These are phyloP conservation scores for Tremella fuciformis DNA, from an alignment of 768 basidiomycete species.

Conservation along the genomic window DNA sequence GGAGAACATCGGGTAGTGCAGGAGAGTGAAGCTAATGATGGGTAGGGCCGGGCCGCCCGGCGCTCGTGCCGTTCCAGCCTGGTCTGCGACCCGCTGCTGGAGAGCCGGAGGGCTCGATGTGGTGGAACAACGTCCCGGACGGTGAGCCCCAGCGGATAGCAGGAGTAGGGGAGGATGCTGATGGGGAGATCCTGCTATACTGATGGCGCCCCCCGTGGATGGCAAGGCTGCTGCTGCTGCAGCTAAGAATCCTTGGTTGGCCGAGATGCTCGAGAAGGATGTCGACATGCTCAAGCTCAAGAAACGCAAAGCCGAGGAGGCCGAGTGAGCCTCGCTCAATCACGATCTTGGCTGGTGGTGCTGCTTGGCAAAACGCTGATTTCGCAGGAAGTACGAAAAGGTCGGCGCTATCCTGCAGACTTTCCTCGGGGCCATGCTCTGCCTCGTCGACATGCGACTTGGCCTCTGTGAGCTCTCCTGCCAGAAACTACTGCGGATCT, in stretches of 20 bases:
- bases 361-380: slow-evolving; percentile 4
- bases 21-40: neutral
- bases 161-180: neutral
- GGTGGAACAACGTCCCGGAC: slow-evolving; percentile 52
- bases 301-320: slow-evolving; percentile 36
- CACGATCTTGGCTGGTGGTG: too few relatives aligned
- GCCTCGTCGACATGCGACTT: slow-evolving; percentile 44
- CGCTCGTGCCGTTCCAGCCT: slow-evolving; percentile 50
- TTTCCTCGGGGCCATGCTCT: slow-evolving; percentile 44
- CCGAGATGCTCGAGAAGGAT: slow-evolving; percentile 41
- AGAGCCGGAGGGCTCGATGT: slow-evolving; percentile 45
- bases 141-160: slow-evolving; percentile 27
- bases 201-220: slow-evolving; percentile 45
- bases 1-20: neutral
- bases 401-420: slow-evolving; percentile 48
- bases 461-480: slow-evolving; percentile 31
- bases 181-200: slow-evolving; percentile 30
- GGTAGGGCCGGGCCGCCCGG: slow-evolving; percentile 47
- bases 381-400: slow-evolving; percentile 45
- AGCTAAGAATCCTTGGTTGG: slow-evolving; percentile 39
- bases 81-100: slow-evolving; percentile 46
- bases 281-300: slow-evolving; percentile 44
- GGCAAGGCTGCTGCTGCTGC: slow-evolving; percentile 35
- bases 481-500: too few relatives aligned
- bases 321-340: slow-evolving; percentile 34